Percentiles rank a stretch among this genome's conserved stretches.
Conservation (phyloP, 176 grass and related monocot genomes). For the Triticum turgidum region DNA sequence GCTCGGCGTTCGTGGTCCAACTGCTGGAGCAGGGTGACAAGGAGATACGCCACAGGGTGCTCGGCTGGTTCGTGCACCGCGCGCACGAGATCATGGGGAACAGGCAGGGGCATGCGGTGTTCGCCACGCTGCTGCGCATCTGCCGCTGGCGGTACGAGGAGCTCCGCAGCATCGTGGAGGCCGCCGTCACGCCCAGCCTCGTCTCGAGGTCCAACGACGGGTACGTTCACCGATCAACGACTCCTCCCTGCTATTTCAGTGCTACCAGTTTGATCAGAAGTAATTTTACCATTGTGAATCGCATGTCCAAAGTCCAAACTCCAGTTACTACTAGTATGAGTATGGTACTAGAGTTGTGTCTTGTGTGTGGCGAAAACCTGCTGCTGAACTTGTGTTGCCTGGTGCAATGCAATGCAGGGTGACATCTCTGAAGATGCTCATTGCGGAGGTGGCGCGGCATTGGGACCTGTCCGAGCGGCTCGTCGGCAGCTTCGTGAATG, state of each 20-base stretch:
- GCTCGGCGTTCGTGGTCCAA: not conserved
- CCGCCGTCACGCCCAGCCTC: too few relatives aligned
- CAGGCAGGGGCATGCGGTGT: not conserved
- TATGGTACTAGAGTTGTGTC: too few relatives aligned
- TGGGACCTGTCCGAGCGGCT: not conserved
- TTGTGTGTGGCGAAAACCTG: too few relatives aligned
- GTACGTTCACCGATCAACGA: too few relatives aligned
- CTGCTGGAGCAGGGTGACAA: not conserved
- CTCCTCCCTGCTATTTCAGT: too few relatives aligned
- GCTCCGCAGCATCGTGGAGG: too few relatives aligned
- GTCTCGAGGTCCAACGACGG: too few relatives aligned
- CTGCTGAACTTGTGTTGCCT: too few relatives aligned
- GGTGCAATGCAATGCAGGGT: not conserved
- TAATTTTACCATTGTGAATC: too few relatives aligned
- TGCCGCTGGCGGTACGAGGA: not conserved
- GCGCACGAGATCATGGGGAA: not conserved
- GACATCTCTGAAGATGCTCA: not conserved
- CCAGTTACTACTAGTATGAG: too few relatives aligned
- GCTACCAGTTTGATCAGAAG: too few relatives aligned
- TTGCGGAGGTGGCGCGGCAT: not conserved
- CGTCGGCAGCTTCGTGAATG: not conserved
- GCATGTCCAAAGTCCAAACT: too few relatives aligned
- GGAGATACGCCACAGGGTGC: slow-evolving; percentile 6
- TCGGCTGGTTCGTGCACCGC: not conserved
- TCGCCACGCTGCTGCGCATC: slow-evolving; percentile 10